Conservation (phyloP, 768 basidiomycete genomes). For the Trametes sanguinea region DNA sequence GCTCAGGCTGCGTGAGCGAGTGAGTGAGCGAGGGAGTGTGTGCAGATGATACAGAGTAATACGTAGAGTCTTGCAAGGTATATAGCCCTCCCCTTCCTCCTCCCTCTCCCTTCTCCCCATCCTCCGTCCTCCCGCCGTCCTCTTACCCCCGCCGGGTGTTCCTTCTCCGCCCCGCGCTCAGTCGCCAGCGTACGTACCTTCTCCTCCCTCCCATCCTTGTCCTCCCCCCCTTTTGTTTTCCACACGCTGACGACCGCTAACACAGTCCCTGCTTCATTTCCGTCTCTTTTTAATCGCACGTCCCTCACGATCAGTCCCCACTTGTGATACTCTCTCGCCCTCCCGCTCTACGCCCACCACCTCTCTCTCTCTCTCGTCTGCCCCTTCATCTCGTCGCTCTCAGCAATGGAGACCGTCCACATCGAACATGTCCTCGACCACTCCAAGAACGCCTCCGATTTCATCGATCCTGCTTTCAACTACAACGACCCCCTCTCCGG, state of each 20-base stretch:
- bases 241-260: slow-evolving; percentile 18
- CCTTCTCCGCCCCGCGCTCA: slow-evolving; percentile 8
- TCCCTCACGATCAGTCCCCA: slow-evolving; percentile 28
- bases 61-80: slow-evolving; percentile 12
- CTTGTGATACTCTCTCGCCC: slow-evolving; percentile 23
- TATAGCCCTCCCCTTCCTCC: slow-evolving; percentile 28
- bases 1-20: not conserved
- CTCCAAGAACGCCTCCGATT: slow-evolving; percentile 48
- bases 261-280: slow-evolving; percentile 11
- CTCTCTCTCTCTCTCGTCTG: slow-evolving; percentile 7
- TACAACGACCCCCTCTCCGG: slow-evolving; percentile 48
- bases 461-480: slow-evolving; percentile 45
- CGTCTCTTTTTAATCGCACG: slow-evolving; percentile 21
- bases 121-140: slow-evolving; percentile 23
- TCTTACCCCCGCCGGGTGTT: slow-evolving; percentile 22
- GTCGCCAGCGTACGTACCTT: slow-evolving; percentile 19
- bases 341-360: slow-evolving; percentile 6
- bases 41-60: too few relatives aligned
- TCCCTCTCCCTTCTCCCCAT: slow-evolving; percentile 23
- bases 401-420: slow-evolving; percentile 49
- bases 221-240: not conserved
- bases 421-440: slow-evolving; percentile 50
- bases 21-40: too few relatives aligned
- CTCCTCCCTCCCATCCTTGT: slow-evolving; percentile 26
- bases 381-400: slow-evolving; percentile 24